A percentile compares a stretch with the other conserved stretches of the same genome.
These are phyloP conservation scores for Coriaria nepalensis DNA, from an alignment of 306 rosid species.

Conservation along the genomic window DNA sequence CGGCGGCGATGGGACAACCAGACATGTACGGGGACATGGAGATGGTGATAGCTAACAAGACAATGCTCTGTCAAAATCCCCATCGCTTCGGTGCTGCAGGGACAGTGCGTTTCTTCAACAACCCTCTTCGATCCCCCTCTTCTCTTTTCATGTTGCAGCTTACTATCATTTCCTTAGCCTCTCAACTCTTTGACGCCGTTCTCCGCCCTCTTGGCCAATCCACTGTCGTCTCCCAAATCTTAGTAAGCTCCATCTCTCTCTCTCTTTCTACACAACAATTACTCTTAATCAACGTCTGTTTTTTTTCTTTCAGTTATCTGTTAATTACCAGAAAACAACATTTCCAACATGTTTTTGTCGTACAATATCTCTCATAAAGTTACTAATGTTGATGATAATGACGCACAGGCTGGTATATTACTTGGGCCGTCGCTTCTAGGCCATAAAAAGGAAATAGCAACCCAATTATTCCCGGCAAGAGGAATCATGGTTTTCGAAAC, in stretches of 20 bases:
- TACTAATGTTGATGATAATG: no score
- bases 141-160: conserved; percentile 43
- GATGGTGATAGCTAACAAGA: conserved; percentile 6
- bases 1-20: neutral
- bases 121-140: conserved; percentile 28
- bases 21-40: neutral
- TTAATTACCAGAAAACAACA: no score
- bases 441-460: conserved; percentile 7
- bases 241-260: conserved; percentile 28
- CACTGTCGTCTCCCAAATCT: conserved; percentile 46
- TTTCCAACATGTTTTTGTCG: no score
- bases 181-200: conserved; percentile 20
- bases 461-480: conserved; percentile 26
- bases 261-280: no score
- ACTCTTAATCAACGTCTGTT: no score
- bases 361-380: no score
- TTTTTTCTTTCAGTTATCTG: no score
- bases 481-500: conserved; percentile 30
- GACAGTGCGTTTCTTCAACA: neutral
- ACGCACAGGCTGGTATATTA: conserved; percentile 35
- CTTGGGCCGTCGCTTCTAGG: conserved; percentile 55
- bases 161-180: conserved; percentile 19
- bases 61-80: conserved; percentile 32
- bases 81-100: neutral
- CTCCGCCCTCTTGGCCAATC: conserved; percentile 55